phyloP scores from a whole-genome alignment of 2,329 filamentous ascomycete species.

The Aspergillus aculeatinus region DNA sequence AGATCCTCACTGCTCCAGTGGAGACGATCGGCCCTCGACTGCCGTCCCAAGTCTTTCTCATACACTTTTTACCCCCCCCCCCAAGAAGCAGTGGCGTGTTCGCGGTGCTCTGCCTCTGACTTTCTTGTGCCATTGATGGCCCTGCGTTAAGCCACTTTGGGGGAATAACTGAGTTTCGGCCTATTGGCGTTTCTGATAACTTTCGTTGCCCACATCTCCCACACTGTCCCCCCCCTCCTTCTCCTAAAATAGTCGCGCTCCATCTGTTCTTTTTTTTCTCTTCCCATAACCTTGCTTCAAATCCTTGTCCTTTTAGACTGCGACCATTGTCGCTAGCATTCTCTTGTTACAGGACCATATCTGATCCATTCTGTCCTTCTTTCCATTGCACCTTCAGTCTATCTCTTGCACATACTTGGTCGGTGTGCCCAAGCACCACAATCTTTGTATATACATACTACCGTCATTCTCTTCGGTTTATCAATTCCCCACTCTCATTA shows the following conservation, averaged over 20 bases:
- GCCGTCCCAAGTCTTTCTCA: conserved; percentile 18
- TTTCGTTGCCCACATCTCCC: conserved; percentile 12
- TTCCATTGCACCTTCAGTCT: background rate
- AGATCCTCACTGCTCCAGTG: conserved; percentile 26
- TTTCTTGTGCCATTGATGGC: conserved; percentile 9
- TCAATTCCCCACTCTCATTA: conserved; percentile 13
- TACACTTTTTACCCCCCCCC: conserved; percentile 12
- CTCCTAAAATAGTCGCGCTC: conserved; percentile 20
- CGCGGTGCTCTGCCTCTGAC: conserved; percentile 3
- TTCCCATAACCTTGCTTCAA: background rate
- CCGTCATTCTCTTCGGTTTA: conserved; percentile 2
- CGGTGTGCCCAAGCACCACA: conserved; percentile 1
- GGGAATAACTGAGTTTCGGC: conserved; percentile 5
- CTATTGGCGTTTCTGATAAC: conserved; percentile 5
- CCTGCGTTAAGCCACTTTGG: conserved; percentile 14
- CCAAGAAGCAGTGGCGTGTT: conserved; percentile 20
- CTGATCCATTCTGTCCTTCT: conserved; percentile 3
- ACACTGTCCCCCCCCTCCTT: conserved; percentile 8
- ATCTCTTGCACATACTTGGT: conserved; percentile 6
- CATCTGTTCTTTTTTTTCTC: conserved; percentile 14
- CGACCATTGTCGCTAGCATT: background rate
- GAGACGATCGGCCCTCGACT: conserved; percentile 27
- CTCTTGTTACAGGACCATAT: conserved; percentile 2
- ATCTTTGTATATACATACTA: conserved; percentile 3
- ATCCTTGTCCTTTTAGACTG: conserved; percentile 3